Conservation (phyloP, 345 rosid species). For the Streptanthus diversifolius region DNA sequence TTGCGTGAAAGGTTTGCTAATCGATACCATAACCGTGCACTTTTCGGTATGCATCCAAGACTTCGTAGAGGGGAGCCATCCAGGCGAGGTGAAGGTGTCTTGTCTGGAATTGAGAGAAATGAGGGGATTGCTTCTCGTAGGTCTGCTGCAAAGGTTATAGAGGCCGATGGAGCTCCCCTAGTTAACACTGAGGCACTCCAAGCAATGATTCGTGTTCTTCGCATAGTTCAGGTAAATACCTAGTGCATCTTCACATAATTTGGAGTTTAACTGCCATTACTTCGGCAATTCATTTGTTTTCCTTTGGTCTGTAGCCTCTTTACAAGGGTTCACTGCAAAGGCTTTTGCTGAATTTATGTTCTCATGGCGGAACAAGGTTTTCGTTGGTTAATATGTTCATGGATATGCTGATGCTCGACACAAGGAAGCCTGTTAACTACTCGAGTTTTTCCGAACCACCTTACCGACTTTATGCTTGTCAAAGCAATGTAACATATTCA, state of each 20-base stretch:
- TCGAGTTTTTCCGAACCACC: conserved; percentile 55
- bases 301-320: conserved; percentile 59
- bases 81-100: conserved; percentile 72
- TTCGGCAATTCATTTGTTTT: conserved; percentile 3
- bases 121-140: conserved; percentile 68
- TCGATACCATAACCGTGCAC: conserved; percentile 73
- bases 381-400: conserved; percentile 71
- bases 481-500: conserved; percentile 84
- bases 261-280: not conserved
- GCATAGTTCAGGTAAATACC: conserved; percentile 88
- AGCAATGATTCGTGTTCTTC: conserved; percentile 86
- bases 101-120: conserved; percentile 56
- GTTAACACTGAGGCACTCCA: conserved; percentile 75
- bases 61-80: conserved; percentile 94
- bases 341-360: conserved; percentile 88
- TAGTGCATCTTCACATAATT: conserved; percentile 3
- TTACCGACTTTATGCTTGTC: conserved; percentile 89
- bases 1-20: conserved; percentile 94
- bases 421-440: conserved; percentile 47
- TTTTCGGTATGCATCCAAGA: conserved; percentile 93
- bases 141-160: conserved; percentile 65
- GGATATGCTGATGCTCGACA: conserved; percentile 85
- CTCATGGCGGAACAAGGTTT: conserved; percentile 80
- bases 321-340: conserved; percentile 90
- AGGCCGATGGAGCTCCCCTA: conserved; percentile 88